Percentiles rank a stretch among this genome's conserved stretches.
Evolutionary conservation across 2,329 filamentous ascomycete species (phyloP).

Genomic region (Calonectria hongkongensis): DNA sequence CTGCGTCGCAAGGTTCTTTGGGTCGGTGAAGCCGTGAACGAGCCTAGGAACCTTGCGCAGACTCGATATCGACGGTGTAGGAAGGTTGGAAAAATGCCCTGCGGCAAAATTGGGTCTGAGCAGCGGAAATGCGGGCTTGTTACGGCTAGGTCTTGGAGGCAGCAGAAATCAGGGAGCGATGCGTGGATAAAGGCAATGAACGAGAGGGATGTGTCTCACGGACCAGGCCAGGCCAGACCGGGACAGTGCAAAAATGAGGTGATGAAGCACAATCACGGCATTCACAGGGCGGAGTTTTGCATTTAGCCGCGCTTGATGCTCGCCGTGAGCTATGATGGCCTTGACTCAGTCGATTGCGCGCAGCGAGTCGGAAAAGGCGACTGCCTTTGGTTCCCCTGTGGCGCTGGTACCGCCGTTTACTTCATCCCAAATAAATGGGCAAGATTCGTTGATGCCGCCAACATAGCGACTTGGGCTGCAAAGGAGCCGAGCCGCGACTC

Average conservation of each 20-base stretch:
- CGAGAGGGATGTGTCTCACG: constrained; percentile 22
- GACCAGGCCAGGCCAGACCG: neutral
- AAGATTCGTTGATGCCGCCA: constrained; percentile 5
- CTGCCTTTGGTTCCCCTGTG: constrained; percentile 2
- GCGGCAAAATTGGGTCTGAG: constrained; percentile 26
- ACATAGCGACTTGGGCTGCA: neutral
- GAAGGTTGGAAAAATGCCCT: constrained; percentile 32
- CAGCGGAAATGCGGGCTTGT: constrained; percentile 19
- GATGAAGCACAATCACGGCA: constrained; percentile 4
- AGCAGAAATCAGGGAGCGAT: constrained; percentile 8
- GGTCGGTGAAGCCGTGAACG: constrained; percentile 6
- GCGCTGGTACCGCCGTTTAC: neutral
- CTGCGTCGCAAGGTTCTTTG: constrained; percentile 16
- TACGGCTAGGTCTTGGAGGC: constrained; percentile 14
- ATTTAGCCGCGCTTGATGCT: neutral
- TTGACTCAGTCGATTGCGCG: neutral
- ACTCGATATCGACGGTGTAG: neutral
- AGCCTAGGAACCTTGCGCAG: neutral
- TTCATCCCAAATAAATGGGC: neutral
- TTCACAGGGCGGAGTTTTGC: constrained; percentile 1
- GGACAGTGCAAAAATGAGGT: constrained; percentile 12
- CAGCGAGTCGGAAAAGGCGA: neutral
- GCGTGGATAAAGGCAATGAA: constrained; percentile 19
- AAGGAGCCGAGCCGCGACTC: neutral
- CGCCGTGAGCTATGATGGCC: neutral